Percentiles rank a stretch among this genome's conserved stretches.
Evolutionary conservation across 2,329 filamentous ascomycete genomes (phyloP).

Genomic region (Monosporascus sp.): DNA sequence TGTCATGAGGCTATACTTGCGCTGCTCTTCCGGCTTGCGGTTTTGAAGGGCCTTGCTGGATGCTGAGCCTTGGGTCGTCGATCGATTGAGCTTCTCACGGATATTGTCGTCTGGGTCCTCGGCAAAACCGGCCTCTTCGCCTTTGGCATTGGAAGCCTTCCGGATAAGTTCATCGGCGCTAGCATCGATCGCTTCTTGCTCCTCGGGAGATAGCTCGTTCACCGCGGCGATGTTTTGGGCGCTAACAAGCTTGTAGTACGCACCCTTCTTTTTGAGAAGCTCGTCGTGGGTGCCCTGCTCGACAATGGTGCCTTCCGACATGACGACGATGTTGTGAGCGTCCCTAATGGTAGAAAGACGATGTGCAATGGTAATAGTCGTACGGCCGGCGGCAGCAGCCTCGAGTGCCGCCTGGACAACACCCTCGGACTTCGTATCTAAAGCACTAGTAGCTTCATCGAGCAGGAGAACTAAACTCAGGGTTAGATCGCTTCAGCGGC

Average conservation of each 20-base stretch:
- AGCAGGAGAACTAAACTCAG: constrained; percentile 63
- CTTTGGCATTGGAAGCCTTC: constrained; percentile 35
- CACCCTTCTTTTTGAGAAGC: constrained; percentile 62
- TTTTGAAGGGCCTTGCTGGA: constrained; percentile 68
- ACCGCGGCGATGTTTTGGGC: constrained; percentile 74
- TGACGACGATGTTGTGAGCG: constrained; percentile 93
- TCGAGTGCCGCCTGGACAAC: constrained; percentile 92
- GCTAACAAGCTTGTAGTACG: constrained; percentile 81
- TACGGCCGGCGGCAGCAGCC: constrained; percentile 76
- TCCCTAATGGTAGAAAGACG: constrained; percentile 90
- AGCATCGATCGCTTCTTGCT: constrained; percentile 44
- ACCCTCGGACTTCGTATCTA: constrained; percentile 92
- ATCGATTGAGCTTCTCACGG: constrained; percentile 50
- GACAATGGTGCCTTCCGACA: constrained; percentile 77
- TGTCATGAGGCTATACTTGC: constrained; percentile 66
- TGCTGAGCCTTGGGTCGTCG: constrained; percentile 50
- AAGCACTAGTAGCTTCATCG: constrained; percentile 88
- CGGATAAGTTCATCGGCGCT: constrained; percentile 47
- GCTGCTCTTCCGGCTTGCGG: constrained; percentile 41
- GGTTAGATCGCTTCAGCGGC: constrained; percentile 7
- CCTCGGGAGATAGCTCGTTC: constrained; percentile 47
- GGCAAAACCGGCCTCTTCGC: constrained; percentile 32
- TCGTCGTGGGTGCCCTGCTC: constrained; percentile 88
- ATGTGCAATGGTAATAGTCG: constrained; percentile 95
- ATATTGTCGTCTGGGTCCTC: constrained; percentile 60